These are phyloP conservation scores for Stentor roeselii DNA, from an alignment of 73 alveolate species.

Conservation along the genomic window DNA sequence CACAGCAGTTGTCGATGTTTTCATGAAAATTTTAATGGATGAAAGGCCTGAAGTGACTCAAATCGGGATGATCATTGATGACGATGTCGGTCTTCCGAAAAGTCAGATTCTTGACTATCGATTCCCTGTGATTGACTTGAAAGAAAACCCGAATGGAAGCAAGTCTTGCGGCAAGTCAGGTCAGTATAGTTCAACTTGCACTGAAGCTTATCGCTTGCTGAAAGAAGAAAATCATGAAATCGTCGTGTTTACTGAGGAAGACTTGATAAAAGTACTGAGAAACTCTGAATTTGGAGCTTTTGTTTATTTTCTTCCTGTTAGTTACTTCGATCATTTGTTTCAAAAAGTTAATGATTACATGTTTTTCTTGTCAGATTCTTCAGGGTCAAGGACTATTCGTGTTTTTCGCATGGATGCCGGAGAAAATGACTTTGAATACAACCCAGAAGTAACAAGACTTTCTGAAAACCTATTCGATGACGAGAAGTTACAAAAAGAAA, in stretches of 20 bases:
- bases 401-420: background rate
- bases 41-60: background rate
- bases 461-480: background rate
- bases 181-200: background rate
- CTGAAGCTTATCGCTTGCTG: constrained; percentile 2
- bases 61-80: background rate
- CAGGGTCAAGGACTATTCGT: background rate
- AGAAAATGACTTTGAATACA: background rate
- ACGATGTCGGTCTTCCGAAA: too few species aligned
- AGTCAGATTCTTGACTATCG: too few species aligned
- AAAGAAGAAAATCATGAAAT: too few species aligned
- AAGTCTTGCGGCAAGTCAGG: background rate
- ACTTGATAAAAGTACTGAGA: background rate
- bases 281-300: background rate
- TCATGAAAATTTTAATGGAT: background rate
- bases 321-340: background rate
- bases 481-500: background rate
- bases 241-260: background rate
- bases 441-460: background rate
- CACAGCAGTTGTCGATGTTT: background rate
- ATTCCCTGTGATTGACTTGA: background rate
- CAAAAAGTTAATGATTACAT: background rate
- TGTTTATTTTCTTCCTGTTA: background rate
- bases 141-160: background rate
- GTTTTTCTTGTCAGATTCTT: background rate